These are phyloP conservation scores for Colletotrichum australisinense DNA, from an alignment of 2,329 filamentous ascomycete species.

Conservation along the genomic window DNA sequence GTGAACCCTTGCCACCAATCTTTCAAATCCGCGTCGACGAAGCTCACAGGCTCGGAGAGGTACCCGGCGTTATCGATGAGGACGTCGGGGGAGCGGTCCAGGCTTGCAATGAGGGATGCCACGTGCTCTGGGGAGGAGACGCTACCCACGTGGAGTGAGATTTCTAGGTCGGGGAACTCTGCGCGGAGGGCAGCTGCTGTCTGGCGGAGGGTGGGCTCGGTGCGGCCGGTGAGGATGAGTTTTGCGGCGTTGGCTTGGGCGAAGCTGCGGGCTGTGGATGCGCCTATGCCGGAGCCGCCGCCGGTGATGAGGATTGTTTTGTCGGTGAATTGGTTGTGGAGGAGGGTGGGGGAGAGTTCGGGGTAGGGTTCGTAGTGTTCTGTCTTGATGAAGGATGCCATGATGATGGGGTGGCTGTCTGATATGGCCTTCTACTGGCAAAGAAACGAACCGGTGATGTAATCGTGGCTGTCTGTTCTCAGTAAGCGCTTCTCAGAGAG, in stretches of 20 bases:
- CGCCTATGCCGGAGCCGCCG: conserved; percentile 50
- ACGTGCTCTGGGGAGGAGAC: background rate
- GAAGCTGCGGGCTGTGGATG: conserved; percentile 71
- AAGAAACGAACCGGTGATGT: too few relatives aligned
- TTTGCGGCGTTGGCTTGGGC: conserved; percentile 49
- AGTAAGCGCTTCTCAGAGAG: too few relatives aligned
- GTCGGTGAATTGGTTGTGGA: background rate
- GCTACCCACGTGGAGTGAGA: background rate
- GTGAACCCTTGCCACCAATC: conserved; percentile 22
- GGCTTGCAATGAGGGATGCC: background rate
- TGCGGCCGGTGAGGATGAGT: conserved; percentile 53
- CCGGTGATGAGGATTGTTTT: background rate
- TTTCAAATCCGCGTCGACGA: conserved; percentile 6
- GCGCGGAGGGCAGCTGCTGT: background rate
- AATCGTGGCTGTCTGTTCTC: too few relatives aligned
- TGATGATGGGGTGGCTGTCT: background rate
- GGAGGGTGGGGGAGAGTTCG: background rate
- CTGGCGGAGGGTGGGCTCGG: conserved; percentile 39
- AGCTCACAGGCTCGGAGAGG: background rate
- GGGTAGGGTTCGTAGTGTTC: background rate
- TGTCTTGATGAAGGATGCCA: background rate
- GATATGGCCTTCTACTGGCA: background rate
- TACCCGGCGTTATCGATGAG: conserved; percentile 17
- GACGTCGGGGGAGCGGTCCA: background rate
- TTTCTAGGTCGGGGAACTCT: background rate